Evolutionary conservation across 192 early-diverging fungal species (phyloP).

Genomic region (Backusella circina): DNA sequence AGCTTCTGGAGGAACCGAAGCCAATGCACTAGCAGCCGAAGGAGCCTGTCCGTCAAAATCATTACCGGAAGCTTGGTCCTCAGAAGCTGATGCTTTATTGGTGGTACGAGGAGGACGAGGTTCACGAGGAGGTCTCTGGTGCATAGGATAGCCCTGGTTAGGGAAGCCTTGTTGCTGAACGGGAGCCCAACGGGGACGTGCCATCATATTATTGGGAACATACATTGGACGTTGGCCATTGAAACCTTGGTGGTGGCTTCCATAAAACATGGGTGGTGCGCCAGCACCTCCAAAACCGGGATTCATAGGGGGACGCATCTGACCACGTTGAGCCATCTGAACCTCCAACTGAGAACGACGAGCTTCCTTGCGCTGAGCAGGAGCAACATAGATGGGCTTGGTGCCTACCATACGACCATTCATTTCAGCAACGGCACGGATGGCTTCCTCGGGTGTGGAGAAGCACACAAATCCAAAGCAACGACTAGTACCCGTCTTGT

Average conservation of each 20-base stretch:
- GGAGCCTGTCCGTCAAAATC: conserved; percentile 1
- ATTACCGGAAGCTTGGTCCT: conserved; percentile 1
- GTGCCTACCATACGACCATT: conserved; percentile 90
- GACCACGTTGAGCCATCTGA: conserved; percentile 84
- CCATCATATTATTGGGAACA: conserved; percentile 40
- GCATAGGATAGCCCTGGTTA: conserved; percentile 47
- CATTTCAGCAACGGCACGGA: conserved; percentile 98
- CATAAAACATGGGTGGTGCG: conserved; percentile 45
- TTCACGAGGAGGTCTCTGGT: conserved; percentile 39
- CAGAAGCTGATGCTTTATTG: background rate
- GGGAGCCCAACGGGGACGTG: conserved; percentile 34
- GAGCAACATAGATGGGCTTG: conserved; percentile 98
- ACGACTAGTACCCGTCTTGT: conserved; percentile 74
- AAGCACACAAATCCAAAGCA: conserved; percentile 99
- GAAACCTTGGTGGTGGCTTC: conserved; percentile 27
- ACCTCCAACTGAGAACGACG: conserved; percentile 95
- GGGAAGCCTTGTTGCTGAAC: conserved; percentile 33
- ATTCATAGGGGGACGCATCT: conserved; percentile 66
- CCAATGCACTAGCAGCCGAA: conserved; percentile 53
- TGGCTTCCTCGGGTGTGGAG: conserved; percentile 97
- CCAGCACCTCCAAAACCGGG: conserved; percentile 25
- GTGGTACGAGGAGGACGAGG: conserved; percentile 38
- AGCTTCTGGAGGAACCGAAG: conserved; percentile 73
- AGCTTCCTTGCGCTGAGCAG: conserved; percentile 97
- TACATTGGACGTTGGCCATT: conserved; percentile 37